phyloP scores from a whole-genome alignment of 176 grass and related monocot genomes.

The Cymbopogon citratus region DNA sequence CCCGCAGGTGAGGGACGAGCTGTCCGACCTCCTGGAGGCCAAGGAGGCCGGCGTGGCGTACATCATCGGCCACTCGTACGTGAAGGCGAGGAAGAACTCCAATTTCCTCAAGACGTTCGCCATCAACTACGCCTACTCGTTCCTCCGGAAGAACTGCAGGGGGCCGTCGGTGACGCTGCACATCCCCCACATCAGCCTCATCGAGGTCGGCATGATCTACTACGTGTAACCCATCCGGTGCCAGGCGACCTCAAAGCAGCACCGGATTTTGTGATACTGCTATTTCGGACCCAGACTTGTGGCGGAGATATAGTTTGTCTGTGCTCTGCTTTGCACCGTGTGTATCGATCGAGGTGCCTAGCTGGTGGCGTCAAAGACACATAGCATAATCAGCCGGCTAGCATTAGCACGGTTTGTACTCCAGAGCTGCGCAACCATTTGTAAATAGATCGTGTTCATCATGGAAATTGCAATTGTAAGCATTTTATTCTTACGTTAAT shows the following conservation, averaged over 20 bases:
- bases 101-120: constrained; percentile 53
- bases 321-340: not conserved
- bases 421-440: not conserved
- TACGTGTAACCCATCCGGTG: constrained; percentile 2
- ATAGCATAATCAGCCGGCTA: not conserved
- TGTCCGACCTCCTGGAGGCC: constrained; percentile 49
- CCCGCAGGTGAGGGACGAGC: constrained; percentile 44
- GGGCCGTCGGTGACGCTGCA: constrained; percentile 56
- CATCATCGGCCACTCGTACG: constrained; percentile 71
- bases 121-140: constrained; percentile 61
- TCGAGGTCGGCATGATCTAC: constrained; percentile 87
- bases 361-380: not conserved
- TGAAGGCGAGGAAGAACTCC: constrained; percentile 70
- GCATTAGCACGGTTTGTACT: not conserved
- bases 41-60: constrained; percentile 60
- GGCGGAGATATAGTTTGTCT: not conserved
- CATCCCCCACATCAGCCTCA: constrained; percentile 62
- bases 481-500: not conserved
- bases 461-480: not conserved
- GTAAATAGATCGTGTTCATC: not conserved
- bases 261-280: not conserved
- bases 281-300: not conserved
- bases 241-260: too few species aligned
- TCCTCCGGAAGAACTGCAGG: constrained; percentile 74
- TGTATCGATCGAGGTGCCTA: not conserved